Evolutionary conservation across 2,329 filamentous ascomycete species (phyloP).

Genomic region (Polychaeton citri): DNA sequence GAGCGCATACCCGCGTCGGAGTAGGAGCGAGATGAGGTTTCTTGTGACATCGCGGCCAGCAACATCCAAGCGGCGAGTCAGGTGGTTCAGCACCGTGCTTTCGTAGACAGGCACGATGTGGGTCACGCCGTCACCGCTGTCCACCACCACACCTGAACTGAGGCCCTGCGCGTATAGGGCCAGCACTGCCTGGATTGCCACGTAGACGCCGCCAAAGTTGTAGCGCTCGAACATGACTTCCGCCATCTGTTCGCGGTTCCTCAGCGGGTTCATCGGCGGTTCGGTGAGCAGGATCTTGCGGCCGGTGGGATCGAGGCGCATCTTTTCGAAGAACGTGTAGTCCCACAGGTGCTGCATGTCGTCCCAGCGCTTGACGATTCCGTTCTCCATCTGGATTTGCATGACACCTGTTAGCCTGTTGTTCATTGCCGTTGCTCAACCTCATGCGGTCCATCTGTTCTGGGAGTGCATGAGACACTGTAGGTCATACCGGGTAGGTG

Average conservation of each 20-base stretch:
- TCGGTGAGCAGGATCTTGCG: constrained; percentile 97
- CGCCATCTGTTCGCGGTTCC: constrained; percentile 94
- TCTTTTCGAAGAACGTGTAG: constrained; percentile 96
- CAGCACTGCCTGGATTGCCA: constrained; percentile 92
- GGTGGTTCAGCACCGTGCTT: constrained; percentile 92
- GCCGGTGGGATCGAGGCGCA: constrained; percentile 77
- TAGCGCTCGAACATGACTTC: constrained; percentile 99
- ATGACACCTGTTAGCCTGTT: not conserved
- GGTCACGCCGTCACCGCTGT: constrained; percentile 95
- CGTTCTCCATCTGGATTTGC: constrained; percentile 78
- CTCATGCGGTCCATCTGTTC: too few species aligned
- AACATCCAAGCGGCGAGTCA: constrained; percentile 86
- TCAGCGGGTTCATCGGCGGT: constrained; percentile 93
- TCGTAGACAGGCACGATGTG: constrained; percentile 99
- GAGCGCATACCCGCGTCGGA: constrained; percentile 86
- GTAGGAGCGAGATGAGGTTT: constrained; percentile 87
- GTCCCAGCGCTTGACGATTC: constrained; percentile 98
- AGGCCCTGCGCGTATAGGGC: constrained; percentile 91
- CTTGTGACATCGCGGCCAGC: constrained; percentile 96
- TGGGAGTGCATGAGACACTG: too few species aligned
- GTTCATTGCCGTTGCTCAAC: not conserved
- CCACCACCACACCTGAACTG: constrained; percentile 81
- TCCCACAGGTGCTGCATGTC: constrained; percentile 99
- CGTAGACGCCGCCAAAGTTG: constrained; percentile 90
- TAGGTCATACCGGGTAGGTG: constrained; percentile 75